Conservation (phyloP, 371 early-diverging fungal species). For the Actinomortierella ambigua region DNA sequence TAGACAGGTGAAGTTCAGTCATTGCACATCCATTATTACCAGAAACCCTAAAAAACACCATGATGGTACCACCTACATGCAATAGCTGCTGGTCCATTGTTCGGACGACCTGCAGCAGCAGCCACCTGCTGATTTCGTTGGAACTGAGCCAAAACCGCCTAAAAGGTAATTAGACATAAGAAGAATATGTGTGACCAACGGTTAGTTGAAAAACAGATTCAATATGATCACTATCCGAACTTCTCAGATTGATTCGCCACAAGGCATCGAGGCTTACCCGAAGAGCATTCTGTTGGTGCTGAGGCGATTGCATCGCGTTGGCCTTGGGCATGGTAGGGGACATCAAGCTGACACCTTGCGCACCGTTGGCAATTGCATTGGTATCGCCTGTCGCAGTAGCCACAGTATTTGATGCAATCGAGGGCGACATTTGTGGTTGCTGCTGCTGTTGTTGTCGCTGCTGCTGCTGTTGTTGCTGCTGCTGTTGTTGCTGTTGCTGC, state of each 20-base stretch:
- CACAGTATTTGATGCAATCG: constrained; percentile 21
- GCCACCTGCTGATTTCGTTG: constrained; percentile 33
- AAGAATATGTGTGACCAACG: neutral
- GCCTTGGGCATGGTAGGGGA: constrained; percentile 24
- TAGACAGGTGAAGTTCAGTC: too few relatives aligned
- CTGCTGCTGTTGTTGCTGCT: constrained; percentile 5
- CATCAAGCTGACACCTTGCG: constrained; percentile 24
- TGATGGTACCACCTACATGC: too few relatives aligned
- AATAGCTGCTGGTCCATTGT: too few relatives aligned
- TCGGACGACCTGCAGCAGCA: constrained; percentile 2
- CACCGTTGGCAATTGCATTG: constrained; percentile 2
- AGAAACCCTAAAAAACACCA: too few relatives aligned
- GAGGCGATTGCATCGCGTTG: constrained; percentile 9
- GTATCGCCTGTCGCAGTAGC: constrained; percentile 4
- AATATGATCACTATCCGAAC: too few relatives aligned
- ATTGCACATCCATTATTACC: too few relatives aligned
- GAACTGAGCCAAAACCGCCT: constrained; percentile 14
- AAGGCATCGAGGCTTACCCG: constrained; percentile 13
- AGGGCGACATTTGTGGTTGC: constrained; percentile 17
- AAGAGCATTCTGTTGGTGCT: constrained; percentile 13
- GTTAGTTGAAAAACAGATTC: too few relatives aligned
- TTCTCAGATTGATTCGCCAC: too few relatives aligned
- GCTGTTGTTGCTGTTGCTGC: constrained; percentile 19
- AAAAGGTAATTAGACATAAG: neutral
- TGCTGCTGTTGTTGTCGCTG: constrained; percentile 12